Evolutionary conservation across 768 basidiomycete species (phyloP).

Genomic region (Rhodosporidiobolus sp.): DNA sequence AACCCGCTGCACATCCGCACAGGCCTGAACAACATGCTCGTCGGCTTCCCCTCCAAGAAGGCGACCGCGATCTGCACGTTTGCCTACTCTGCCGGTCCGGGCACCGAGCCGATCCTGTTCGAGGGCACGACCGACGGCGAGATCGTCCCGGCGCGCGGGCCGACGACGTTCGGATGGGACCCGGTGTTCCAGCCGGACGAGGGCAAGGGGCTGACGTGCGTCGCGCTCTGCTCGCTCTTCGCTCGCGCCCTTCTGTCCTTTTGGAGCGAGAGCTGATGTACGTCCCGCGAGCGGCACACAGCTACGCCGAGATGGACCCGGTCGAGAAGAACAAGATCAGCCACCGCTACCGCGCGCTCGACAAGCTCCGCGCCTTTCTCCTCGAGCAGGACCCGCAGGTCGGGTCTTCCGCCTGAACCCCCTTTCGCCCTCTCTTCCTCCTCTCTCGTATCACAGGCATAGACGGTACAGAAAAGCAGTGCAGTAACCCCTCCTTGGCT

Average conservation of each 20-base stretch:
- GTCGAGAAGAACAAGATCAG: conserved; percentile 65
- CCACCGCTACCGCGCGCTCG: conserved; percentile 67
- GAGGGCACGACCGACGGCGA: conserved; percentile 83
- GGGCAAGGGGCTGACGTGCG: conserved; percentile 72
- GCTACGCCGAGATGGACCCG: conserved; percentile 67
- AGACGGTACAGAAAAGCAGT: no score
- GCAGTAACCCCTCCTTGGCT: no score
- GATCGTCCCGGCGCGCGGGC: conserved; percentile 83
- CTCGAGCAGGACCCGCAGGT: conserved; percentile 21
- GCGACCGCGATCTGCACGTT: conserved; percentile 95
- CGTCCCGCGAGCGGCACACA: no score
- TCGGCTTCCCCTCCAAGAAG: conserved; percentile 66
- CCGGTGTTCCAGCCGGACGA: conserved; percentile 70
- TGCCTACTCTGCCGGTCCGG: conserved; percentile 83
- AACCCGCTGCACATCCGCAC: background rate
- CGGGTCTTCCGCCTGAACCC: no score
- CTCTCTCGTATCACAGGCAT: no score
- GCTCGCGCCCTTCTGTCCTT: background rate
- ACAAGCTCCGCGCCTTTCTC: conserved; percentile 60
- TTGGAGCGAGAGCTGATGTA: background rate
- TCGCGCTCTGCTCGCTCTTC: background rate
- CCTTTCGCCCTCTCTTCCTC: no score
- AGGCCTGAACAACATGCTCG: conserved; percentile 79
- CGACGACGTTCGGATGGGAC: conserved; percentile 84
- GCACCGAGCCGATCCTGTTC: conserved; percentile 70